Evolutionary conservation across 2,329 filamentous ascomycete genomes (phyloP).

Genomic region (Colletotrichum lindemuthianum): DNA sequence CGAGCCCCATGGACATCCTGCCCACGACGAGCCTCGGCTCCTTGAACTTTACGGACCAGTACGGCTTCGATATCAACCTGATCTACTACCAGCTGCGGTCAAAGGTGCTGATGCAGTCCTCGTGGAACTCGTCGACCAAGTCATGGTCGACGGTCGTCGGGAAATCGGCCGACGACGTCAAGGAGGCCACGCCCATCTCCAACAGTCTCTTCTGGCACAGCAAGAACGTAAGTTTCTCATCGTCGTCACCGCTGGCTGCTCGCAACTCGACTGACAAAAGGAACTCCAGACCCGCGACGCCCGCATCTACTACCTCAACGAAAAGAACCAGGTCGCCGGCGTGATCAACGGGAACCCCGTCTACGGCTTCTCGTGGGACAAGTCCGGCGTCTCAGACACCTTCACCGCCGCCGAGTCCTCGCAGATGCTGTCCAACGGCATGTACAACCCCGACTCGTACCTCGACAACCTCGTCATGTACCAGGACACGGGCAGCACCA

Average conservation of each 20-base stretch:
- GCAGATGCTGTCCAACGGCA: conserved; percentile 29
- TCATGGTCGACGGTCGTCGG: conserved; percentile 18
- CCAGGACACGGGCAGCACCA: conserved; percentile 22
- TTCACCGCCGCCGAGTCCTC: conserved; percentile 22
- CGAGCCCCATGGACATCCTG: conserved; percentile 13
- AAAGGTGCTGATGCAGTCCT: conserved; percentile 23
- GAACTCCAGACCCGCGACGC: conserved; percentile 22
- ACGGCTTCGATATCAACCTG: conserved; percentile 26
- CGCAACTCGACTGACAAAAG: neutral
- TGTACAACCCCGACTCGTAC: conserved; percentile 22
- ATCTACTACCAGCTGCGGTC: conserved; percentile 30
- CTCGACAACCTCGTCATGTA: conserved; percentile 30
- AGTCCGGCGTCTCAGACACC: conserved; percentile 25
- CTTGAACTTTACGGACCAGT: conserved; percentile 34
- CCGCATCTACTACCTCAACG: conserved; percentile 31
- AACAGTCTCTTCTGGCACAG: conserved; percentile 33
- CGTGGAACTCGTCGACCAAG: conserved; percentile 29
- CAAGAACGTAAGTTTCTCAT: neutral
- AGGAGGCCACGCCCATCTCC: conserved; percentile 32
- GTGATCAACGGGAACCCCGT: conserved; percentile 18
- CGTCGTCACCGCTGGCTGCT: no score
- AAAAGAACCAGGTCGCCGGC: conserved; percentile 27
- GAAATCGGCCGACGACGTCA: conserved; percentile 17
- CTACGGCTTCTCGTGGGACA: conserved; percentile 23
- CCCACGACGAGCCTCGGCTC: conserved; percentile 20